Conservation (phyloP, 2,329 filamentous ascomycete genomes). For the Penicillium verrucosum region DNA sequence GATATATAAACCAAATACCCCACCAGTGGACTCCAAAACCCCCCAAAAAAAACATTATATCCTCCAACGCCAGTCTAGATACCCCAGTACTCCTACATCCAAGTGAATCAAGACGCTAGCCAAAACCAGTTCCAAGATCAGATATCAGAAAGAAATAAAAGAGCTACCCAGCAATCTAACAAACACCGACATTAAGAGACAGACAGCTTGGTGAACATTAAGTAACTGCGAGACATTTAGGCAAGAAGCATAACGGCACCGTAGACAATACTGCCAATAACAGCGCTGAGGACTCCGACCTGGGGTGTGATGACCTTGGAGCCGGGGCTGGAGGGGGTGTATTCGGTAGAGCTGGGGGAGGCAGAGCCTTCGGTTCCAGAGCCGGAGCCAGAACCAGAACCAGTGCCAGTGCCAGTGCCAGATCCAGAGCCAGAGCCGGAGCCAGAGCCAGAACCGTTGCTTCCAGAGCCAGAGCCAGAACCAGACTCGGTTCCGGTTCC, state of each 20-base stretch:
- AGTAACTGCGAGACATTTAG: conserved; percentile 14
- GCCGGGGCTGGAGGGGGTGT: conserved; percentile 26
- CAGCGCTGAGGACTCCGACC: conserved; percentile 3
- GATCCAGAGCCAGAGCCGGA: not conserved
- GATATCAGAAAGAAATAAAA: not conserved
- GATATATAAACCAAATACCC: conserved; percentile 6
- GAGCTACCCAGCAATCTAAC: not conserved
- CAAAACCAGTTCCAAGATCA: conserved; percentile 4
- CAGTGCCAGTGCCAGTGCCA: not conserved
- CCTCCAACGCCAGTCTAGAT: conserved; percentile 13
- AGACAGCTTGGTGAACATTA: conserved; percentile 7
- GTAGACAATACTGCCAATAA: conserved; percentile 10
- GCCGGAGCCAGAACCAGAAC: not conserved
- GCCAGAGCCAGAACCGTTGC: not conserved
- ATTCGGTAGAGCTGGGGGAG: conserved; percentile 18
- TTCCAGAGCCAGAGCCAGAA: not conserved
- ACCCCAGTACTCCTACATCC: not conserved
- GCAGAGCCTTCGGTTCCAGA: not conserved
- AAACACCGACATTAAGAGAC: conserved; percentile 10
- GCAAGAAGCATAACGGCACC: conserved; percentile 26
- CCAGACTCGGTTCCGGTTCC: conserved; percentile 1
- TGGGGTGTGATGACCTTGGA: conserved; percentile 26
- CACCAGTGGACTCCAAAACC: not conserved
- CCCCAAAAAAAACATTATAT: conserved; percentile 1
- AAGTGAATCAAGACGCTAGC: not conserved